Base-by-base conservation (phyloP, 306 rosid species). In the Corylus avellana region DNA sequence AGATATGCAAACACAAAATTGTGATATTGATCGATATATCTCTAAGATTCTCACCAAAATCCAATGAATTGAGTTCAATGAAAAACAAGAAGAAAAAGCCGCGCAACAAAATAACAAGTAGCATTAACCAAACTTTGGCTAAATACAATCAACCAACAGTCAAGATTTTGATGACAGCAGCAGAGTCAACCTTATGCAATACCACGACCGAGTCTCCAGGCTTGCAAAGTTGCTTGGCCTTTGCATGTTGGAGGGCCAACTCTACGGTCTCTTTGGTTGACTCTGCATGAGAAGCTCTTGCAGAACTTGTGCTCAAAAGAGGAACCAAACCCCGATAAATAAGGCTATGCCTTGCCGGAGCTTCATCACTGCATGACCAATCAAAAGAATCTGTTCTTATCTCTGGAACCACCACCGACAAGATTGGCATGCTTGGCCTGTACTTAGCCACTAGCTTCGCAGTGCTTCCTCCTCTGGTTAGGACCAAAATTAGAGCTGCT, bases 341-440 rank as follows among this genome's bases (percentile, higher is more conserved):
- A 37, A 79, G 66, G 66, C 78, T 50, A 20, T 79, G 77, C 32
- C 72, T 79, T 14, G 82, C 82, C 2, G 82, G 82, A 3, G 56
- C 20, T 72, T 61, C 82, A 5, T 73, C 73, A 51, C 74, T 73
- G 5, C 74, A 73, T 1, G 37, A 51, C 91, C 91, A 87, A 77
- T 86, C 79, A 20, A 85, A 73, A 39, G 77, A 79, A 67, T 89
- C 81, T 61, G 91, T 83, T 56, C 64, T 79, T 22, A 79, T 81
- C 84, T 82, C 78, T 29, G 89, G 89, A 18, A 79, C 80, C n/a
- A 89, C 84, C 75, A 87, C 85, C 0, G 93, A 86, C 75, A 89
- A 66, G 72, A 89, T 84, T 0, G 89, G 93, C 88, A 87, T 80
- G 17, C 84, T 84, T 50, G 93, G 93, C 83, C 93, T 81, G 79